Percentiles rank a stretch among this genome's conserved stretches.
Evolutionary conservation across 768 basidiomycete genomes (phyloP).

Genomic region (Aureoboletus auriporus): DNA sequence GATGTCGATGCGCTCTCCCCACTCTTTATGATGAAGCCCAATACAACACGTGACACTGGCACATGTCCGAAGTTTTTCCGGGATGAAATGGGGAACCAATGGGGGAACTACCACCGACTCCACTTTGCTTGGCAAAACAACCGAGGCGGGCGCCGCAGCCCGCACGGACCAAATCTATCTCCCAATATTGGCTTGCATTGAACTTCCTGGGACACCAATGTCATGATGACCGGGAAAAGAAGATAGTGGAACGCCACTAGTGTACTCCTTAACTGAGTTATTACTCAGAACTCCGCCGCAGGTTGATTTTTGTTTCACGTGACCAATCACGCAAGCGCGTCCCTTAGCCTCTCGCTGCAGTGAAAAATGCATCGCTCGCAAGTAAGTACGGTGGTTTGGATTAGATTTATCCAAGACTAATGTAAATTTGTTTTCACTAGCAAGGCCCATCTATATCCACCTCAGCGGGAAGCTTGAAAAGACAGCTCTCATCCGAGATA

Average conservation of each 20-base stretch:
- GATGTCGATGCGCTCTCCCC: background rate
- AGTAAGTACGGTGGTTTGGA: conserved; percentile 4
- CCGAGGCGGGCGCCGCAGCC: no score
- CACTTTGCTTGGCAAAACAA: no score
- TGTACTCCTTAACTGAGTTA: no score
- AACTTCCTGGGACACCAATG: no score
- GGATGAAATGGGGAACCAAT: no score
- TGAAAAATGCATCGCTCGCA: conserved; percentile 14
- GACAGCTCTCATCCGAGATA: conserved; percentile 18
- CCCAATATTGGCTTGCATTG: no score
- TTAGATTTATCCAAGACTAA: background rate
- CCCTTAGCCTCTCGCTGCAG: background rate
- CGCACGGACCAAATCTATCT: no score
- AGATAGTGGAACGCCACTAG: no score
- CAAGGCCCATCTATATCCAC: conserved; percentile 10
- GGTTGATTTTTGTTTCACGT: conserved; percentile 26
- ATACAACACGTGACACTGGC: conserved; percentile 18
- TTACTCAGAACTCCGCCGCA: no score
- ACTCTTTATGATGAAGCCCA: conserved; percentile 8
- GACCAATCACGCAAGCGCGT: conserved; percentile 8
- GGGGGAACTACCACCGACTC: no score
- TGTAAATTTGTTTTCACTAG: background rate
- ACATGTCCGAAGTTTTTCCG: background rate
- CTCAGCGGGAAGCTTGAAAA: conserved; percentile 20
- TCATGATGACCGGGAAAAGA: no score